Conservation (phyloP, 2,329 filamentous ascomycete species). For the Trichocomaceae sp. region DNA sequence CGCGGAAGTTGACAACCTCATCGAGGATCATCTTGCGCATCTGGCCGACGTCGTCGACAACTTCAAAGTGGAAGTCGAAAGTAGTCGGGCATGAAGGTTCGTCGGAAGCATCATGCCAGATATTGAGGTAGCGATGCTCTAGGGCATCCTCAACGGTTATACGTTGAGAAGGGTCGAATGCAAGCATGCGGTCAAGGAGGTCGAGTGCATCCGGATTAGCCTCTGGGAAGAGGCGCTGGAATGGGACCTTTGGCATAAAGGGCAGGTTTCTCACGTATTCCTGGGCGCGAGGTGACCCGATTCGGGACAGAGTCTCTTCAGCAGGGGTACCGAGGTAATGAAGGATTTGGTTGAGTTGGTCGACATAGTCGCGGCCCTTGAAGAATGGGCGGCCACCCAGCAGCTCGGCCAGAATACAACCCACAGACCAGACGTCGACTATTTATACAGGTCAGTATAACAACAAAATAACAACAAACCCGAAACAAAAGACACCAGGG, state of each 20-base stretch:
- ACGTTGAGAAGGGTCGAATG: slow-evolving; percentile 88
- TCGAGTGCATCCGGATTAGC: slow-evolving; percentile 95
- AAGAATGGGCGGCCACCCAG: slow-evolving; percentile 96
- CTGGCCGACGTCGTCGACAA: slow-evolving; percentile 87
- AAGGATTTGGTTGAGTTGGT: slow-evolving; percentile 98
- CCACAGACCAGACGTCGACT: slow-evolving; percentile 99
- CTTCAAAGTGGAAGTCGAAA: slow-evolving; percentile 97
- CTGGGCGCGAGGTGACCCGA: slow-evolving; percentile 90
- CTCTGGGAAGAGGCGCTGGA: slow-evolving; percentile 80
- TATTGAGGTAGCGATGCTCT: slow-evolving; percentile 91
- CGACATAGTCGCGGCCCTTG: slow-evolving; percentile 98
- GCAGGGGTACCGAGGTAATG: slow-evolving; percentile 96
- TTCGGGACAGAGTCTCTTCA: slow-evolving; percentile 86
- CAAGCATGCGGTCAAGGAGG: slow-evolving; percentile 92
- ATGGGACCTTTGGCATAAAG: slow-evolving; percentile 88
- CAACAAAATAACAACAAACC: neutral
- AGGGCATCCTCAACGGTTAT: slow-evolving; percentile 93
- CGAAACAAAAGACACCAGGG: neutral
- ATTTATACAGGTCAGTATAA: slow-evolving; percentile 17
- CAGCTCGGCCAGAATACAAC: slow-evolving; percentile 93
- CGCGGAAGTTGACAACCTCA: slow-evolving; percentile 84
- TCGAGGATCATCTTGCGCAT: slow-evolving; percentile 97
- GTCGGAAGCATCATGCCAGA: slow-evolving; percentile 97
- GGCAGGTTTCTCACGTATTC: slow-evolving; percentile 97
- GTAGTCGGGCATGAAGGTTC: slow-evolving; percentile 89